These are phyloP conservation scores for Cubamyces sp. DNA, from an alignment of 768 basidiomycete genomes.

Conservation along the genomic window DNA sequence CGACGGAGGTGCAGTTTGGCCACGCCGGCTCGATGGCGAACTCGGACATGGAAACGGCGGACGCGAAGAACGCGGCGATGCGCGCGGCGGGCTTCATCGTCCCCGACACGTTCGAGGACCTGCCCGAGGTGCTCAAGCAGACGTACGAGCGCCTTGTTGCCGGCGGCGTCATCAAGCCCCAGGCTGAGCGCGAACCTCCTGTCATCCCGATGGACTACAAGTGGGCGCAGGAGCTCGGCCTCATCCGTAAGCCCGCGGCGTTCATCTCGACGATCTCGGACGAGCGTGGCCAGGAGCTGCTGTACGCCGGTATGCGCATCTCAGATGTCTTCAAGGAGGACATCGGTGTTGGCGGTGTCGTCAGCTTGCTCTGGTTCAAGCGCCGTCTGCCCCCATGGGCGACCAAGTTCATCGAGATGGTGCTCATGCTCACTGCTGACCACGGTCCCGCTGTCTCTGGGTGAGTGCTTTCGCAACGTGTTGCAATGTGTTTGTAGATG, in stretches of 20 bases:
- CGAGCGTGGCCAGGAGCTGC: slow-evolving; percentile 96
- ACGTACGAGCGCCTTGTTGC: slow-evolving; percentile 84
- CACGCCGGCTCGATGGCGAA: slow-evolving; percentile 99
- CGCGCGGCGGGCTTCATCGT: slow-evolving; percentile 94
- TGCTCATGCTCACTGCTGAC: slow-evolving; percentile 98
- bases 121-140: slow-evolving; percentile 81
- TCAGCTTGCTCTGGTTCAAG: slow-evolving; percentile 98
- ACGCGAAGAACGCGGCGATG: slow-evolving; percentile 98
- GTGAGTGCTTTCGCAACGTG: slow-evolving; percentile 26
- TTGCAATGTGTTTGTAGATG: not conserved
- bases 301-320: slow-evolving; percentile 99
- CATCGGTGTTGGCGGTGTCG: slow-evolving; percentile 96
- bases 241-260: slow-evolving; percentile 98
- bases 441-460: slow-evolving; percentile 98
- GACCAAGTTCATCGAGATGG: slow-evolving; percentile 99
- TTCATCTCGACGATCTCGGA: slow-evolving; percentile 99
- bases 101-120: slow-evolving; percentile 96
- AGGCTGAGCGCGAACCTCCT: slow-evolving; percentile 85
- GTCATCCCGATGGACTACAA: slow-evolving; percentile 99
- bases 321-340: slow-evolving; percentile 98
- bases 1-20: slow-evolving; percentile 98
- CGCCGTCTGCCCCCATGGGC: slow-evolving; percentile 90
- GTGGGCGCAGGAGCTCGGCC: slow-evolving; percentile 98
- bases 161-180: slow-evolving; percentile 65
- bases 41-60: slow-evolving; percentile 96